phyloP scores from a whole-genome alignment of 129 eudicot species.

The Dittrichia graveolens region DNA sequence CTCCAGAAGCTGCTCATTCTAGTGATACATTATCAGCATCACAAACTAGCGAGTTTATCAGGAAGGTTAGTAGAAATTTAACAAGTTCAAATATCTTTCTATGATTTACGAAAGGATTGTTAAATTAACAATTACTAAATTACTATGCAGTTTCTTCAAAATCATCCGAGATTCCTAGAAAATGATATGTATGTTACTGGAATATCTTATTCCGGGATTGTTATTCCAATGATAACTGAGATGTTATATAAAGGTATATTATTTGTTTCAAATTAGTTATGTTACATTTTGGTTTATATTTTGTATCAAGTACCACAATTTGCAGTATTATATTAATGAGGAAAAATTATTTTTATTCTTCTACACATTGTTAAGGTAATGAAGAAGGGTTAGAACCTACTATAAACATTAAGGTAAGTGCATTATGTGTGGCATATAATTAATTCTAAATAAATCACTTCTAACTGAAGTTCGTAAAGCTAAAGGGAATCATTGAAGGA shows the following conservation, averaged over 20 bases:
- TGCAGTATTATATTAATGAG: too few relatives aligned
- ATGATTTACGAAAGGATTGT: background rate
- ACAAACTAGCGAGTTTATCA: constrained; percentile 34
- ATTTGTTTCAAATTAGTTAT: too few relatives aligned
- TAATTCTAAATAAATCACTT: background rate
- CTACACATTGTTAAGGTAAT: background rate
- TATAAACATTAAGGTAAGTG: background rate
- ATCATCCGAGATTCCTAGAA: constrained; percentile 7
- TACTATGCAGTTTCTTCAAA: background rate
- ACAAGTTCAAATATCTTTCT: background rate
- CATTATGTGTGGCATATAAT: background rate
- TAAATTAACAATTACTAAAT: background rate
- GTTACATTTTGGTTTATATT: too few relatives aligned
- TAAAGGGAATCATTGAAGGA: background rate
- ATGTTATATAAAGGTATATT: background rate
- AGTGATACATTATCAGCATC: constrained; percentile 36
- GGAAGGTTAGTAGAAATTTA: constrained; percentile 43
- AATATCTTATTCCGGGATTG: constrained; percentile 5
- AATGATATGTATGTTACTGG: constrained; percentile 14
- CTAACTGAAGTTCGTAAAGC: background rate
- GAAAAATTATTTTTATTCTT: background rate
- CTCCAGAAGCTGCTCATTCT: background rate
- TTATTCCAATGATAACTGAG: constrained; percentile 3
- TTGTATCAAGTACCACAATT: too few relatives aligned
- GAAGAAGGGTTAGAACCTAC: constrained; percentile 17